Base-by-base conservation (phyloP, 768 basidiomycete genomes). In the Termitomyces sp. region DNA sequence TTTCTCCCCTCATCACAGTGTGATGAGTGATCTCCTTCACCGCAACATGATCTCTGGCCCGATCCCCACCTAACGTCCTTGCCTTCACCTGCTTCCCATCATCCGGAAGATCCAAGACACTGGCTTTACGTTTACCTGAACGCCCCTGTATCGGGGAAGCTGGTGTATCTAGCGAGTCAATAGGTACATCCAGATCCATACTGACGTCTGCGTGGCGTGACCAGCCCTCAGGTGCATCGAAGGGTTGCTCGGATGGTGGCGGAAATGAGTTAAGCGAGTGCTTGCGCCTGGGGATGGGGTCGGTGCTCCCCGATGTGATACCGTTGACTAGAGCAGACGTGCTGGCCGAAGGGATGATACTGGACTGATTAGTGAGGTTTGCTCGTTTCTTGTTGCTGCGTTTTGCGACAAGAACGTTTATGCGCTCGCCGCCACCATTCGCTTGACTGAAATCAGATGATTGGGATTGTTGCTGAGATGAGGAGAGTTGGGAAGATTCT, bases 361-460 rank as follows among this genome's bases (percentile, higher is more conserved):
- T 40, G 17, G 63, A 55, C 25, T 67, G 67, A 4, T 67, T 70
- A 10, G 60, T 70, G 32, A 77, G 68, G 49, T 69, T 69, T 14
- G 67, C 72, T 54, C 90, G 83, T 71, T 88, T 89, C 76, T 91
- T 90, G 59, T 75, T 77, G 36, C 78, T 84, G 59, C 89, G 83
- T 71, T 91, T 91, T 53, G 90, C 90, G 8, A 92, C 85, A 12
- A 92, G 81, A 61, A 83, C 82, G 65, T 92, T 89, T 49, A 92
- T 81, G 51, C 82, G 78, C 71, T 90, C 89, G 15, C 81, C 83
- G 2, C 77, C 74, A 4, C 71, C 75, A 57, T 75, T 76, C 54
- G 73, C 72, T 56, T 71, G 73, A 10, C 61, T 65, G 57, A 72
- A 68, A 17, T 52, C 66, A 29, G 67, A 72, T 69, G 60, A 79